Percentiles rank a stretch among this genome's conserved stretches.
Evolutionary conservation across 2,329 filamentous ascomycete species (phyloP).

Genomic region (Chrysoporthe puriensis): DNA sequence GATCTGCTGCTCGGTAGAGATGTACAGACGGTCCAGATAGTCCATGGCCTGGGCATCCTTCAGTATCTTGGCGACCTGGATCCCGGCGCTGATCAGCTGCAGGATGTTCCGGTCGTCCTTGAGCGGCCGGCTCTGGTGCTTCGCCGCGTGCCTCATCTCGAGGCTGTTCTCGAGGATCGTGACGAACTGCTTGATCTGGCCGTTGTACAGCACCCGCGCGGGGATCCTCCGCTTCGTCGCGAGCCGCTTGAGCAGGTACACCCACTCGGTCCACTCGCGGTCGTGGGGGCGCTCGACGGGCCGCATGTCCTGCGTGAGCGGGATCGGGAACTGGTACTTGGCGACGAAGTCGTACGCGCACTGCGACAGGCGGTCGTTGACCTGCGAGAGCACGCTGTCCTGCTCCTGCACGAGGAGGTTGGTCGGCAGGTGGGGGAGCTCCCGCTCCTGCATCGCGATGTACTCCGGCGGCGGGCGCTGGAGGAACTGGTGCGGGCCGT

Average conservation of each 20-base stretch:
- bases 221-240: slow-evolving; percentile 87
- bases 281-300: slow-evolving; percentile 75
- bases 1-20: slow-evolving; percentile 79
- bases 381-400: slow-evolving; percentile 76
- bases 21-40: slow-evolving; percentile 79
- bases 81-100: slow-evolving; percentile 83
- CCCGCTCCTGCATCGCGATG: slow-evolving; percentile 76
- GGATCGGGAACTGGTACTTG: slow-evolving; percentile 89
- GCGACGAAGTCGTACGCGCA: slow-evolving; percentile 90
- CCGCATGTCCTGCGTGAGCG: slow-evolving; percentile 79
- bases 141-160: slow-evolving; percentile 84
- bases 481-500: slow-evolving; percentile 82
- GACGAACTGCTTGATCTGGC: slow-evolving; percentile 89
- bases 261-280: slow-evolving; percentile 91
- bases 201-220: slow-evolving; percentile 81
- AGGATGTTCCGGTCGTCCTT: slow-evolving; percentile 90
- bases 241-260: slow-evolving; percentile 81
- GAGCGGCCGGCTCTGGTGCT: slow-evolving; percentile 79
- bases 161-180: slow-evolving; percentile 87
- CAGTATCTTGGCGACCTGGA: slow-evolving; percentile 85
- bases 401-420: slow-evolving; percentile 84
- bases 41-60: slow-evolving; percentile 85
- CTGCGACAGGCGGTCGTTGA: slow-evolving; percentile 83
- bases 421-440: slow-evolving; percentile 80
- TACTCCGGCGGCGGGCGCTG: slow-evolving; percentile 72